A percentile compares a stretch with the other conserved stretches of the same genome.
Conservation (phyloP, 2,329 filamentous ascomycete species). For the Ophiostoma piceae region DNA sequence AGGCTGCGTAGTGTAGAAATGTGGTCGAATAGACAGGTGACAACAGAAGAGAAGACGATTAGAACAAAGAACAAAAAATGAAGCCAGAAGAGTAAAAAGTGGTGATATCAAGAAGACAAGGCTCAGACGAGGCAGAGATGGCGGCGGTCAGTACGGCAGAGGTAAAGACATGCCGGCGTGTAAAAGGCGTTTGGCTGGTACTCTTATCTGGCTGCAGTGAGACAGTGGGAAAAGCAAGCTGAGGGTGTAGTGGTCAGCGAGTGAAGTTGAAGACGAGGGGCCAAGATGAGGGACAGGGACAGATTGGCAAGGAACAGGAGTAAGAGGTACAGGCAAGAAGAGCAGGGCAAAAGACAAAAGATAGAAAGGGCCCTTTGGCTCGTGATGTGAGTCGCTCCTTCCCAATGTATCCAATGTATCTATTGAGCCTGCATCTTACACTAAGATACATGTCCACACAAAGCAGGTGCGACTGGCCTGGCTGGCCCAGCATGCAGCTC, state of each 20-base stretch:
- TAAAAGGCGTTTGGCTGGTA: not conserved
- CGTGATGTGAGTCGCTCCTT: slow-evolving; percentile 12
- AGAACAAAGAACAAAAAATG: not conserved
- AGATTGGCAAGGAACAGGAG: not conserved
- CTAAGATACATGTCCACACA: not conserved
- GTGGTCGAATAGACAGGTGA: not conserved
- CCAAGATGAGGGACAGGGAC: not conserved
- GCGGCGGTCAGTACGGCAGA: not conserved
- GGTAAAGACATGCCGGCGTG: not conserved
- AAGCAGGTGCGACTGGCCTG: not conserved
- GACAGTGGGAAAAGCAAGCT: not conserved
- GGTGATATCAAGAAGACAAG: not conserved
- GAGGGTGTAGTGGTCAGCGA: not conserved
- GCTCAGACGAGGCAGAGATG: not conserved
- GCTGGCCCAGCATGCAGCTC: not conserved
- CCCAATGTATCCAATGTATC: not conserved
- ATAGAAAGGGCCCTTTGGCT: not conserved
- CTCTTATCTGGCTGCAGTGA: not conserved
- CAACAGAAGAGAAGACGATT: too few species aligned
- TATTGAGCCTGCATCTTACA: not conserved
- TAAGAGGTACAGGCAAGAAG: not conserved
- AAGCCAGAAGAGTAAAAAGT: not conserved
- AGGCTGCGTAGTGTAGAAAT: slow-evolving; percentile 10
- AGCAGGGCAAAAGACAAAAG: not conserved
- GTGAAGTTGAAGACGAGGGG: not conserved